Evolutionary conservation across 129 eudicot species (phyloP), one percentile per base, ranked within the genome.

Genomic region (Rutidosis leptorrhynchoides): DNA sequence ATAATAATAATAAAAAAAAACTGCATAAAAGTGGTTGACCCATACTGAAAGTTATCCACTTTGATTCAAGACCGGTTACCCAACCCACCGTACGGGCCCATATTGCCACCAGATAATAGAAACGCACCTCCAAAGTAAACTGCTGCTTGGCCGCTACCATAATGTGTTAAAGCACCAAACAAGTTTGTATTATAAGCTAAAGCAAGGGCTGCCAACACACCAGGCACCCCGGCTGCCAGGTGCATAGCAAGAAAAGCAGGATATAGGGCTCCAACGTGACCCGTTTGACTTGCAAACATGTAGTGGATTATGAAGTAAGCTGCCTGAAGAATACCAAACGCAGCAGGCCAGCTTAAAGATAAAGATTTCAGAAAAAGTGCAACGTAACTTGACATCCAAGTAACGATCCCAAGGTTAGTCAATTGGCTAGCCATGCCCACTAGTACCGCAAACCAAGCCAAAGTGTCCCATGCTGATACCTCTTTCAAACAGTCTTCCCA

Each of bases 401-500:
- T 77, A 1, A 93, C 82, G 3, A 88, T 84, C 21, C 98, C 98
- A 1, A 86, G 87, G 54, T 83, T 62, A 3, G 85, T 84, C 68
- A 93, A 57, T 60, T 93, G 96, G 37, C 78, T 71, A 5, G 98
- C 92, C 96, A 93, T 85, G 28, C 98, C 98, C 11, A 93, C 84
- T 64, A 93, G 73, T 14, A 86, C 90, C 5, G 87, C 96, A 57
- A 93, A 93, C 98, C 98, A 93, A 73, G 76, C 82, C 64, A 92
- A 71, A 25, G 96, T 93, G 77, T 93, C 96, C 98, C 98, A 93
- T 58, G 96, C 92, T n/a, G 90, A 83, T 64, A 75, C 89, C 70
- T 93, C 98, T n/a, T 74, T 86, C 19, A 93, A 76, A 75, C 98
- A 93, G 62, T 93, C 98, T 5, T 88, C 91, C 98, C 98, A 93